A percentile compares a stretch with the other conserved stretches of the same genome.
Evolutionary conservation across 208 protist species (phyloP).

Genomic region (Leishmania amazonensis): DNA sequence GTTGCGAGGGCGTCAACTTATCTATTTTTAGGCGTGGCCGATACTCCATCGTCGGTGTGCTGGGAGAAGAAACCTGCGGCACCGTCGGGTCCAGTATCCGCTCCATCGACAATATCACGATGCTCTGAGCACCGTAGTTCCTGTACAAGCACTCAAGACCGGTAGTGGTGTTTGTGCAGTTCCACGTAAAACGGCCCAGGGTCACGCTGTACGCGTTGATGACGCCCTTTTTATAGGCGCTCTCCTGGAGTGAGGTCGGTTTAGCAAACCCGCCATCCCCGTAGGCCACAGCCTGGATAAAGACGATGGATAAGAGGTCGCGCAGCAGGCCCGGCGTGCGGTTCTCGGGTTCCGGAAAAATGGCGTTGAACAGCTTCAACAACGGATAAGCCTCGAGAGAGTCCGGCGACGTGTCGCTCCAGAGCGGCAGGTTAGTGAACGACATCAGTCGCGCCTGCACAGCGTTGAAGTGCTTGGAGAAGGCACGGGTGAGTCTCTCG

Average conservation of each 20-base stretch:
- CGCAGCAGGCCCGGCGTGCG: not conserved
- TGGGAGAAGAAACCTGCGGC: not conserved
- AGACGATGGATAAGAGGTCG: not conserved
- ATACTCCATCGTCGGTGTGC: constrained; percentile 48
- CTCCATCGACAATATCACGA: constrained; percentile 26
- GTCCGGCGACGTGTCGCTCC: constrained; percentile 28
- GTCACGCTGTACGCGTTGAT: not conserved
- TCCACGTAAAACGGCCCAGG: constrained; percentile 7
- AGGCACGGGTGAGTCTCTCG: constrained; percentile 12
- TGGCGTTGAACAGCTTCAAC: constrained; percentile 23
- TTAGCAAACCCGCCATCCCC: not conserved
- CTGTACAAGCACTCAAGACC: constrained; percentile 16
- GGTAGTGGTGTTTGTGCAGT: not conserved
- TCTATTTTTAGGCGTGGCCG: not conserved
- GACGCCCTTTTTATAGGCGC: not conserved
- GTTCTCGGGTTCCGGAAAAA: not conserved
- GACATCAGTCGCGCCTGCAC: constrained; percentile 34
- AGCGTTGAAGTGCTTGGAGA: not conserved
- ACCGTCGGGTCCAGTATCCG: constrained; percentile 33
- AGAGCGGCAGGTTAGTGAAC: constrained; percentile 49
- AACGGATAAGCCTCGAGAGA: constrained; percentile 5
- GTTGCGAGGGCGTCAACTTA: constrained; percentile 20
- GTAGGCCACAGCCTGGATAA: constrained; percentile 10
- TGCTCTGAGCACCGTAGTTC: constrained; percentile 57
- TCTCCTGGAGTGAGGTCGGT: not conserved